Percentiles rank a stretch among this genome's conserved stretches.
These are phyloP conservation scores for Rhynchosporium secalis DNA, from an alignment of 2,329 filamentous ascomycete genomes.

Conservation along the genomic window DNA sequence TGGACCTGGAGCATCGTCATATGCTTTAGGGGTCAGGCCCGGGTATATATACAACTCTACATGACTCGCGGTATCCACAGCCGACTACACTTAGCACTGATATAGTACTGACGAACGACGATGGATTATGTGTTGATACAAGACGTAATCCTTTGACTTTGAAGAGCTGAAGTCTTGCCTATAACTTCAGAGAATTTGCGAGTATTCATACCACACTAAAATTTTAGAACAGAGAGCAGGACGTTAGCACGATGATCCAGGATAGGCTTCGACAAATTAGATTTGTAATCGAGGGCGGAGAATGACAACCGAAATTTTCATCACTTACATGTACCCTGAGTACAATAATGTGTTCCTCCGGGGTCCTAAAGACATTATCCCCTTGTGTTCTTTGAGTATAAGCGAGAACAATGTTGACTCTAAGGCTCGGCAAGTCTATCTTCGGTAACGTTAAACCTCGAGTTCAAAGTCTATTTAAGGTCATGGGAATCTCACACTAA, in stretches of 20 bases:
- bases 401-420: constrained; percentile 47
- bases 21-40: neutral
- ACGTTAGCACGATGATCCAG: constrained; percentile 77
- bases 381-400: constrained; percentile 64
- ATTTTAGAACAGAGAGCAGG: constrained; percentile 53
- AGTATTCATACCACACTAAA: too few relatives aligned
- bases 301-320: constrained; percentile 85
- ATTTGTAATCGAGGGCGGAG: constrained; percentile 82
- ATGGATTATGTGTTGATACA: too few relatives aligned
- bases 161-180: too few relatives aligned
- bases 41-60: neutral
- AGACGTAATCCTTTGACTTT: too few relatives aligned
- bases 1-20: neutral
- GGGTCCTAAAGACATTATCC: constrained; percentile 62
- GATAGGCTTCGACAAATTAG: constrained; percentile 72
- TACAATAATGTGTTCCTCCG: constrained; percentile 81
- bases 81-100: neutral
- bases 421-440: too few relatives aligned
- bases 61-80: neutral
- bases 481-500: too few relatives aligned
- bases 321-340: constrained; percentile 72
- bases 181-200: too few relatives aligned
- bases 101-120: too few relatives aligned
- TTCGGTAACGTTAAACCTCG: too few relatives aligned
- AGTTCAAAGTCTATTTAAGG: too few relatives aligned